Conservation (phyloP, 2,329 filamentous ascomycete genomes). For the Verticillium albo-atrum region DNA sequence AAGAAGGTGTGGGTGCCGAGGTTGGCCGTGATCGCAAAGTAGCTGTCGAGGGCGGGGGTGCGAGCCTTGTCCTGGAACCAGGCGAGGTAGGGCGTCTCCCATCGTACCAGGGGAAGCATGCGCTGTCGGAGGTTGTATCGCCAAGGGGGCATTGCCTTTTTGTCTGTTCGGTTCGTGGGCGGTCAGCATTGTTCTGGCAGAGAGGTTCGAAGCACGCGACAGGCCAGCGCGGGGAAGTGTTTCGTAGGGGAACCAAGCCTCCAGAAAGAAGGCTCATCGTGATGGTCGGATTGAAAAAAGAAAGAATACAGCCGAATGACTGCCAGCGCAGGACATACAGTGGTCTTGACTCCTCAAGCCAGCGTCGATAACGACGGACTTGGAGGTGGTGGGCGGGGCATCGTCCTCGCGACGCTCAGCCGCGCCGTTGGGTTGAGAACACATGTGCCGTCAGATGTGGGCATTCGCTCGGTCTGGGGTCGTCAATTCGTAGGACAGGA, state of each 20-base stretch:
- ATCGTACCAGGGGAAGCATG: constrained; percentile 81
- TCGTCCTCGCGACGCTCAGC: constrained; percentile 10
- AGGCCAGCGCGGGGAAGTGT: neutral
- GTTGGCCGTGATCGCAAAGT: constrained; percentile 96
- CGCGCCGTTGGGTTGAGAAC: constrained; percentile 26
- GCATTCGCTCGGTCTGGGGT: neutral
- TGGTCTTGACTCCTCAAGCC: constrained; percentile 78
- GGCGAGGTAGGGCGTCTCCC: constrained; percentile 93
- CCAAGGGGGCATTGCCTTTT: constrained; percentile 79
- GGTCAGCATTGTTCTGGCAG: neutral
- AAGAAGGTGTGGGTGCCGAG: constrained; percentile 98
- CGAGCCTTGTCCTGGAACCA: constrained; percentile 77
- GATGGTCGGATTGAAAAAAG: neutral
- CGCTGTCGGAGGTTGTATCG: constrained; percentile 78
- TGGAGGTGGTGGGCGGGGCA: constrained; percentile 26
- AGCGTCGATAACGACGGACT: constrained; percentile 49
- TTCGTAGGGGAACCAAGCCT: neutral
- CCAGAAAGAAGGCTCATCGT: neutral
- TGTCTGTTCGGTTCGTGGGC: constrained; percentile 51
- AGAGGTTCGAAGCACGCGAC: neutral
- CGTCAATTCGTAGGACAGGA: neutral
- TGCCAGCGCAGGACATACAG: constrained; percentile 46
- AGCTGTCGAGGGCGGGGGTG: constrained; percentile 83
- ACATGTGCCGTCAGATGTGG: constrained; percentile 18
- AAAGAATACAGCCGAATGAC: too few relatives aligned